These are phyloP conservation scores for Neonectria faginata DNA, from an alignment of 2,329 filamentous ascomycete species.

Conservation along the genomic window DNA sequence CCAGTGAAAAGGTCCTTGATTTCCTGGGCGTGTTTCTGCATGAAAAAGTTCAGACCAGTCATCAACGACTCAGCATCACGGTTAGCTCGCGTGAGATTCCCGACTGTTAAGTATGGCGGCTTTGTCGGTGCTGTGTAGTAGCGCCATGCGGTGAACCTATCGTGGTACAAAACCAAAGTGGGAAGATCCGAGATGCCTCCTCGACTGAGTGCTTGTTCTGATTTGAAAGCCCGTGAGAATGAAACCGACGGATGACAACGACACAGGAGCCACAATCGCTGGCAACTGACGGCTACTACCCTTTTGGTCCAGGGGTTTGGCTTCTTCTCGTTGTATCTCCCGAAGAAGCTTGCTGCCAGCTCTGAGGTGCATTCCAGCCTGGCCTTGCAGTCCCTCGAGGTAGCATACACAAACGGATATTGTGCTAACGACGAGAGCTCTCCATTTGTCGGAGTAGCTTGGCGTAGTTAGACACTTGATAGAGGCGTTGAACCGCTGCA, in stretches of 20 bases:
- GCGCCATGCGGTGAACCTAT: conserved; percentile 17
- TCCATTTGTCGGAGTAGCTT: conserved; percentile 20
- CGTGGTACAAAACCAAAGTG: neutral
- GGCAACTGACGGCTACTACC: too few species aligned
- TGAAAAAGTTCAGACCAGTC: conserved; percentile 8
- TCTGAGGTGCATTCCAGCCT: conserved; percentile 17
- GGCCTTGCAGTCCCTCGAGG: conserved; percentile 20
- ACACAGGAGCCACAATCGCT: neutral
- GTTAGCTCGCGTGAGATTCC: neutral
- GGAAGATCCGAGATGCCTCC: neutral
- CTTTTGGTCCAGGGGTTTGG: neutral
- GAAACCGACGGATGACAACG: neutral
- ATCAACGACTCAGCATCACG: conserved; percentile 19
- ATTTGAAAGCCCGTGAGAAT: conserved; percentile 18
- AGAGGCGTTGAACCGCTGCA: conserved; percentile 18
- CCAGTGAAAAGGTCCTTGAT: conserved; percentile 8
- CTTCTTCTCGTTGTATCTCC: neutral
- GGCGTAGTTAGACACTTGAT: conserved; percentile 13
- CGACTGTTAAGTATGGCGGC: neutral
- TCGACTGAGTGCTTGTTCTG: neutral
- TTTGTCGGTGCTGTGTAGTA: conserved; percentile 17
- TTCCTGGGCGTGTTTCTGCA: conserved; percentile 14
- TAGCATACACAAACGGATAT: conserved; percentile 24
- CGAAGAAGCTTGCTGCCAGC: conserved; percentile 23
- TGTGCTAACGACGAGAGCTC: conserved; percentile 24